Evolutionary conservation across 116 monocot genomes (phyloP).

Genomic region (Dioscorea cayenensis): DNA sequence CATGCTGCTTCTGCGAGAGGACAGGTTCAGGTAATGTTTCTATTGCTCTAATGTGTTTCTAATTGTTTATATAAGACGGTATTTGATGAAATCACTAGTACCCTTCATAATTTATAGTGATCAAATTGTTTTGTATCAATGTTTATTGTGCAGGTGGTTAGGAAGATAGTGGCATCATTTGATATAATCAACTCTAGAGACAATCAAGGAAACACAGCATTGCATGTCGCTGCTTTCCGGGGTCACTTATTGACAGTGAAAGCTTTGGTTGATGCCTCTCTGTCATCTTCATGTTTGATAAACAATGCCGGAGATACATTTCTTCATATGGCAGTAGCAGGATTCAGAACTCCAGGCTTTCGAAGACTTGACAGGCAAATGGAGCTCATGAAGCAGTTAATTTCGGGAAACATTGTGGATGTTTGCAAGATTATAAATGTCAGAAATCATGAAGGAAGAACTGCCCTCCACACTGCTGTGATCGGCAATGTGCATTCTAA

Average conservation of each 20-base stretch:
- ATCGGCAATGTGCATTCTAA: slow-evolving; percentile 52
- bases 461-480: slow-evolving; percentile 74
- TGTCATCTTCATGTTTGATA: slow-evolving; percentile 27
- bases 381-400: slow-evolving; percentile 64
- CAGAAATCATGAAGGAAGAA: slow-evolving; percentile 65
- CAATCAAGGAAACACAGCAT: slow-evolving; percentile 69
- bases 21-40: slow-evolving; percentile 70
- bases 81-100: no score
- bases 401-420: slow-evolving; percentile 35
- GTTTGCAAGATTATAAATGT: slow-evolving; percentile 49
- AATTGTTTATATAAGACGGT: not conserved
- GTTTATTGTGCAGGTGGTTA: slow-evolving; percentile 54
- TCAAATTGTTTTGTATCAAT: not conserved
- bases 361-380: slow-evolving; percentile 76
- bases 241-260: slow-evolving; percentile 60
- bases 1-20: slow-evolving; percentile 84
- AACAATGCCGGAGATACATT: slow-evolving; percentile 76
- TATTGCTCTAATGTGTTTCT: no score
- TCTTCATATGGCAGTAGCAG: slow-evolving; percentile 81
- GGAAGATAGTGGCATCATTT: slow-evolving; percentile 48
- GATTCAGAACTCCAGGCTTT: slow-evolving; percentile 84
- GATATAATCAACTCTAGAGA: slow-evolving; percentile 62
- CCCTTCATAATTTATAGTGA: no score
- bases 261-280: slow-evolving; percentile 37
- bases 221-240: slow-evolving; percentile 77